Evolutionary conservation across 2,329 filamentous ascomycete genomes (phyloP), one percentile per base, ranked within the genome.

Genomic region (Cryphonectria japonica): DNA sequence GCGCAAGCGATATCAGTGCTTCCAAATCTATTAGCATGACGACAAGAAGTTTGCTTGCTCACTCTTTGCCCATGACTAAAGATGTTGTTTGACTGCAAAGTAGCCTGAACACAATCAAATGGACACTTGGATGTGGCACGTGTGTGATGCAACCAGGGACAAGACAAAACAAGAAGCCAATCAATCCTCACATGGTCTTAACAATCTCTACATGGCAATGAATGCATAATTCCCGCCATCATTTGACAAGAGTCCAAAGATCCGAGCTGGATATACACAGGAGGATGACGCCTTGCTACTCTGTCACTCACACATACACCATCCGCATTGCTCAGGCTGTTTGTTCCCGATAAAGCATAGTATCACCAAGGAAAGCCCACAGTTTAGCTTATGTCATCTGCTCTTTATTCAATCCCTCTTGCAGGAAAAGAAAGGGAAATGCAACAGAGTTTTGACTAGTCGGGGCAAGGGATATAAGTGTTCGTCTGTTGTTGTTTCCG

Each of bases 381-480:
- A 41, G 14, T 8, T 16, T 22, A 46, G 43, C 6, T 16, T 59
- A 29, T 63, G 54, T 68, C 59, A 54, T 52, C 16, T 54, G 46
- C 59, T 46, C 50, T 54, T 41, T 54, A 63, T 57, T 57, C 59
- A 64, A 57, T 34, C 9, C 59, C 41, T 16, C 50, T 6, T 8
- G 34, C 22, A 29, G 26, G 64, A 68, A 26, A 19, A 19, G 22
- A n/a, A n/a, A n/a, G 22, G 43, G 16, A n/a, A 64, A 13, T n/a
- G n/a, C n/a, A 19, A 65, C n/a, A 50, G 63, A 13, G 46, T 26
- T 64, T 64, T 39, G 69, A 67, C 65, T 61, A 72, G 60, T 71
- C 67, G 63, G 63, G 19, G 14, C 62, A 69, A 71, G 69, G 69
- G 71, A 73, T 73, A 73, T 73, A 71, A 69, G 69, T 73, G 71